Evolutionary conservation across 176 grass and related monocot genomes (phyloP).

Genomic region (Ampelocalamus luodianensis): DNA sequence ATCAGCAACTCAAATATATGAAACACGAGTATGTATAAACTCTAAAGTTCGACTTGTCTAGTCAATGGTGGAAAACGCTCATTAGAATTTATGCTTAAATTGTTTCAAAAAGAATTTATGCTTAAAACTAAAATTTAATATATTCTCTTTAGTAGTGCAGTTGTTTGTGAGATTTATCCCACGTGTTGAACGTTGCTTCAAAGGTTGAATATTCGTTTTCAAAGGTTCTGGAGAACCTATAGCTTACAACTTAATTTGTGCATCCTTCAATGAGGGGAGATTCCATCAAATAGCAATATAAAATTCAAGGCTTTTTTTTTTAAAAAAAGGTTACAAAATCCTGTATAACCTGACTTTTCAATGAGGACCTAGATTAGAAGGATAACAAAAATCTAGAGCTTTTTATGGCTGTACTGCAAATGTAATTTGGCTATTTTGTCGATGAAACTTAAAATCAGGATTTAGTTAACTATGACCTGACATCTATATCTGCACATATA

Average conservation of each 20-base stretch:
- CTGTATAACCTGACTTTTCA: not conserved
- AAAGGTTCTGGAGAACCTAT: not conserved
- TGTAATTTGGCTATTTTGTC: not conserved
- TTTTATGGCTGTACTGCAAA: not conserved
- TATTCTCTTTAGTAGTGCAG: not conserved
- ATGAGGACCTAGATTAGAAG: not conserved
- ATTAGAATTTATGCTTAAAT: constrained; percentile 1
- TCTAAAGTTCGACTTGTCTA: not conserved
- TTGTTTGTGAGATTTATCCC: not conserved
- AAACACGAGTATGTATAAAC: not conserved
- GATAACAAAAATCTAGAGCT: not conserved
- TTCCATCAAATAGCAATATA: not conserved
- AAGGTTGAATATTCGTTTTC: not conserved
- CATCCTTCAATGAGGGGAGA: constrained; percentile 2
- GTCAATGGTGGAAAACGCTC: not conserved
- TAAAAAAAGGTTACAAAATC: not conserved
- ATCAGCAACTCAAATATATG: not conserved
- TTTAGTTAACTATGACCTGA: constrained; percentile 6
- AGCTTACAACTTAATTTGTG: not conserved
- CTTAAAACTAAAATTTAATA: not conserved
- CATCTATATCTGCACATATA: constrained; percentile 11
- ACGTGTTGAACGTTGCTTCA: not conserved
- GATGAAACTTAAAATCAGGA: constrained; percentile 3
- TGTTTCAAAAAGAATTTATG: not conserved
- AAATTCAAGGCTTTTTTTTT: not conserved